Evolutionary conservation across 2,329 filamentous ascomycete species (phyloP), one percentile per base, ranked within the genome.

Genomic region (Ophiostoma fasciatum): DNA sequence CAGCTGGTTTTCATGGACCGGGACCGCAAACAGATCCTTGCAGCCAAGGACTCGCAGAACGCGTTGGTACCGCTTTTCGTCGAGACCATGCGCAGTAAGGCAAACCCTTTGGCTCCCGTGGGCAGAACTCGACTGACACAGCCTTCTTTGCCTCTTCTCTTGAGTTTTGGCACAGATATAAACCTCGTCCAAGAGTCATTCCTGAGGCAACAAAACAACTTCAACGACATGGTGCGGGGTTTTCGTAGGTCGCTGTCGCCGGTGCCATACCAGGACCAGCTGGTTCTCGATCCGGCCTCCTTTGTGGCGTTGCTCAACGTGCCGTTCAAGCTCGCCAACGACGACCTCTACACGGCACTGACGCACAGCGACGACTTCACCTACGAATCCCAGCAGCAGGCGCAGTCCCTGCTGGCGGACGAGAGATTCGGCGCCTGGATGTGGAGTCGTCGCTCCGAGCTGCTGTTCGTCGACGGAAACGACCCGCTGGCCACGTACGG

Each of bases 391-490:
- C 39, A 41, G 5, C 23, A 37, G 11, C 39, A 38, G 33, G 39
- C 39, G 2, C 39, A 38, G 14, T 30, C 35, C 9, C 6, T 37
- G 22, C n/a, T 41, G 18, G 15, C 20, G 17, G 27, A 33, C 13
- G n/a, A 12, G 8, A 9, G 21, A 8, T 41, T 38, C 15, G 8
- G n/a, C 10, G 13, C 29, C 3, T 38, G 39, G 26, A 18, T 32
- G 22, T 13, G 25, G 7, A 32, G 31, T 20, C 21, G 21, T 7
- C 5, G 7, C 12, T 17, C 36, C 4, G 29, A 27, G 12, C 10
- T 41, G 4, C 33, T 41, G 4, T 15, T 41, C n/a, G 39, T 38
- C n/a, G 39, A 41, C 18, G 39, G 39, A n/a, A 41, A 41, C 26
- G 19, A 25, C n/a, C 4, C 25, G 1, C n/a, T 10, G 8, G 29